phyloP scores from a whole-genome alignment of 2,329 filamentous ascomycete genomes.

The Fusarium kyushuense region DNA sequence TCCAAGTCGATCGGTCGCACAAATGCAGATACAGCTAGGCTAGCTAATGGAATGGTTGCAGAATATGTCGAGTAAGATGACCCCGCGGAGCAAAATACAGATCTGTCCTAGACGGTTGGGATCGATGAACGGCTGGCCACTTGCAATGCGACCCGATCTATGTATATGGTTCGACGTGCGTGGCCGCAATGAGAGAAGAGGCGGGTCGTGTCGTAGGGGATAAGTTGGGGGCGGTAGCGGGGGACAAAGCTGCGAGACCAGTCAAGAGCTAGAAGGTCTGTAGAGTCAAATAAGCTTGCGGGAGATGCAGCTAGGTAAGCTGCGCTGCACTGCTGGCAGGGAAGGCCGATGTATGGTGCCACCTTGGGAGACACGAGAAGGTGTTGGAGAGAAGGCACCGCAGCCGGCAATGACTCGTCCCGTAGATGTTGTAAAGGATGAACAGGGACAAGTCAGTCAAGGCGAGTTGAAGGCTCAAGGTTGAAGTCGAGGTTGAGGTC shows the following conservation, averaged over 20 bases:
- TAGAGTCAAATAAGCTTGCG: constrained; percentile 29
- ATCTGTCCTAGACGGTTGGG: constrained; percentile 30
- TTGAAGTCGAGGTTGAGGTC: constrained; percentile 24
- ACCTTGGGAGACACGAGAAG: constrained; percentile 1
- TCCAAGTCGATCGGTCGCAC: constrained; percentile 30
- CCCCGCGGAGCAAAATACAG: constrained; percentile 13
- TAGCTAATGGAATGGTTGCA: constrained; percentile 23
- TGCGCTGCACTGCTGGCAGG: constrained; percentile 33
- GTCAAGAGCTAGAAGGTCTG: constrained; percentile 19
- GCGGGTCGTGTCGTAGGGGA: constrained; percentile 40
- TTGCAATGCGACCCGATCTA: constrained; percentile 51
- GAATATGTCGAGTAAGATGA: constrained; percentile 19
- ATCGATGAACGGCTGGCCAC: constrained; percentile 44
- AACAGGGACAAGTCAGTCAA: constrained; percentile 25
- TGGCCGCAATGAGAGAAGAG: constrained; percentile 34
- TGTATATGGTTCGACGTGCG: constrained; percentile 35
- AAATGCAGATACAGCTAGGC: constrained; percentile 34
- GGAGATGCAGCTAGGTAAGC: constrained; percentile 21
- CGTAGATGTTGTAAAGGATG: constrained; percentile 24
- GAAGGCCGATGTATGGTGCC: constrained; percentile 3
- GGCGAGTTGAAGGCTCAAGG: constrained; percentile 28
- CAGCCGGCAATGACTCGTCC: constrained; percentile 13
- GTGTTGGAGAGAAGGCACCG: constrained; percentile 3
- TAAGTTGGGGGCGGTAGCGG: constrained; percentile 44
- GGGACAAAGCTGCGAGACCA: constrained; percentile 25